Evolutionary conservation across 805 yeast genomes (phyloP), one percentile per base, ranked within the genome.

Genomic region (Torulaspora maleeae): DNA sequence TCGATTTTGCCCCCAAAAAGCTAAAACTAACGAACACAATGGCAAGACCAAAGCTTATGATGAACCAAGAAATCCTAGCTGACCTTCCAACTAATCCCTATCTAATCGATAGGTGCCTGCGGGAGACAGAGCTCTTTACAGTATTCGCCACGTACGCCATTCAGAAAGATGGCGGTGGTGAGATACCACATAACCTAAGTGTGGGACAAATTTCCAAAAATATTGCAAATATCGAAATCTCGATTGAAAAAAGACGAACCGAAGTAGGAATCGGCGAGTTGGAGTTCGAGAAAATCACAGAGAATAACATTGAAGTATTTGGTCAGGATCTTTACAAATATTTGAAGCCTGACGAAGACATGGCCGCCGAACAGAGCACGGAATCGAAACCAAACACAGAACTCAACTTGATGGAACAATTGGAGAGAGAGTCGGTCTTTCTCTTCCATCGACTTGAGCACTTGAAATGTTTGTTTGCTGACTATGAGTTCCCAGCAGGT

Each of bases 11-110:
- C 40, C 78, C 77, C 33, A 82, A 77, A 58, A 63, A 69, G 7
- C 65, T 83, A 49, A 80, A 78, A 40, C 66, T 83, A 53, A 74
- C 81, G 45, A 76, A 77, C 50, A 75, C 73, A 33, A 73, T 79
- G 20, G 76, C 77, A 44, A 67, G 86, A 47, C 79, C 82, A 20
- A 81, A 78, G 51, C 53, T 67, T 28, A 61, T 75, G 44, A 71
- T 79, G 30, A 71, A 82, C n/a, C 73, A 72, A 29, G 71, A 70
- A 5, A 63, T 75, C 0, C 61, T 79, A 30, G 76, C 67, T 41
- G 88, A 83, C 51, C 65, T 82, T 25, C 90, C 88, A 6, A 76
- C 82, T 0, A 80, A 78, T 36, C 89, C 89, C 0, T 83, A 72
- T 55, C 67, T 83, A 37, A 81, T 83, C 48, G 90, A 84, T 55